A percentile compares a stretch with the other conserved stretches of the same genome.
Evolutionary conservation across 2,329 filamentous ascomycete species (phyloP).

Genomic region (Trichoderma sp.): DNA sequence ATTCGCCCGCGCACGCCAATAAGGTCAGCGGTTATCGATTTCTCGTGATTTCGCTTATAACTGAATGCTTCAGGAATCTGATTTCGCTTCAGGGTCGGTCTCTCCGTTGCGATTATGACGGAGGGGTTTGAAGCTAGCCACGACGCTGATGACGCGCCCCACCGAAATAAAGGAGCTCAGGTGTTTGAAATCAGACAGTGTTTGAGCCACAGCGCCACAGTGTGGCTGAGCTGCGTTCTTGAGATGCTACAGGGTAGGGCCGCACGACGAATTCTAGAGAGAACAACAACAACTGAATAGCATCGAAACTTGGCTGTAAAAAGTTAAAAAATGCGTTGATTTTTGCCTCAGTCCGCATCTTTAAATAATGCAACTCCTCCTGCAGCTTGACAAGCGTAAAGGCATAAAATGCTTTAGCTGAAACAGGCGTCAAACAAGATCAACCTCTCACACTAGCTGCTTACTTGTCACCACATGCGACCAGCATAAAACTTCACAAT

Average conservation of each 20-base stretch:
- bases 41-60: constrained; percentile 20
- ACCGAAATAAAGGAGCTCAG: constrained; percentile 24
- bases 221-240: background rate
- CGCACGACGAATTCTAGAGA: background rate
- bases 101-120: constrained; percentile 19
- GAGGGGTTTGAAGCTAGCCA: constrained; percentile 33
- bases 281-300: background rate
- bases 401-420: background rate
- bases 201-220: background rate
- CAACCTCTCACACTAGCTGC: background rate
- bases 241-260: background rate
- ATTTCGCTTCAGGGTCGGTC: constrained; percentile 16
- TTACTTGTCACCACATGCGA: background rate
- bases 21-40: background rate
- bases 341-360: too few relatives aligned
- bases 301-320: background rate
- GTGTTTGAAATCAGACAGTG: background rate
- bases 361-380: background rate
- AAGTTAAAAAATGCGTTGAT: background rate
- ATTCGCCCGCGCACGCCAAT: background rate
- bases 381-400: too few relatives aligned
- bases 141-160: constrained; percentile 40
- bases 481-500: constrained; percentile 32
- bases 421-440: constrained; percentile 1
- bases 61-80: background rate